These are phyloP conservation scores for Suillus ampliporus DNA, from an alignment of 768 basidiomycete species.

Conservation along the genomic window DNA sequence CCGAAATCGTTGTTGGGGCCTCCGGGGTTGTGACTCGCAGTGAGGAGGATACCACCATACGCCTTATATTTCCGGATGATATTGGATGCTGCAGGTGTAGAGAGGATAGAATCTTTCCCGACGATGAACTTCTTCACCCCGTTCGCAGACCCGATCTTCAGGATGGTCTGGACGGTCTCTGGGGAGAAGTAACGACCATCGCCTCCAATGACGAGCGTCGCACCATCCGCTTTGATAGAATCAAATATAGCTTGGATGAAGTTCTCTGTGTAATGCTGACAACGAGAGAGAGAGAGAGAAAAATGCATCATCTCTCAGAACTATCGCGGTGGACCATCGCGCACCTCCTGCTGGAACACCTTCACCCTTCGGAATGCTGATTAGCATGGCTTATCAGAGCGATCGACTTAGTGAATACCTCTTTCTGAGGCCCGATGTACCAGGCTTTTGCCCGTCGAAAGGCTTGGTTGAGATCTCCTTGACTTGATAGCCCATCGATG, in stretches of 20 bases:
- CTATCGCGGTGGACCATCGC: slow-evolving; percentile 25
- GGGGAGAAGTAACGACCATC: slow-evolving; percentile 94
- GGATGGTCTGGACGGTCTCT: slow-evolving; percentile 88
- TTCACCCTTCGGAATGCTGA: slow-evolving; percentile 70
- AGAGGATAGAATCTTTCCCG: slow-evolving; percentile 90
- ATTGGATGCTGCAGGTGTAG: slow-evolving; percentile 96
- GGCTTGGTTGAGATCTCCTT: slow-evolving; percentile 83
- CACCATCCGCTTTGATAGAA: slow-evolving; percentile 80
- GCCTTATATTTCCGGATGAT: slow-evolving; percentile 96
- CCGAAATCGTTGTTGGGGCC: slow-evolving; percentile 99
- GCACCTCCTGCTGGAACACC: slow-evolving; percentile 95
- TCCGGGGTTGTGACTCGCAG: slow-evolving; percentile 97
- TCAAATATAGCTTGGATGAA: slow-evolving; percentile 94
- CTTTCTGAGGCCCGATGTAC: slow-evolving; percentile 97
- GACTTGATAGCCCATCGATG: slow-evolving; percentile 50
- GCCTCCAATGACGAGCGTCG: slow-evolving; percentile 93
- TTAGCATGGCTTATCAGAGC: slow-evolving; percentile 28
- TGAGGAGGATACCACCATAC: slow-evolving; percentile 94
- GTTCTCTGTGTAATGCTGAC: slow-evolving; percentile 97
- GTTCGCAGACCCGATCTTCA: slow-evolving; percentile 94
- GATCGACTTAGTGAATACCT: slow-evolving; percentile 51
- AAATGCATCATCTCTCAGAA: slow-evolving; percentile 17
- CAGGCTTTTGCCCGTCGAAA: slow-evolving; percentile 94
- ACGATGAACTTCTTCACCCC: slow-evolving; percentile 92
- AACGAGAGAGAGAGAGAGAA: slow-evolving; percentile 12